Base-by-base conservation (phyloP, 2,329 filamentous ascomycete species). In the Emydomyces testavorans region DNA sequence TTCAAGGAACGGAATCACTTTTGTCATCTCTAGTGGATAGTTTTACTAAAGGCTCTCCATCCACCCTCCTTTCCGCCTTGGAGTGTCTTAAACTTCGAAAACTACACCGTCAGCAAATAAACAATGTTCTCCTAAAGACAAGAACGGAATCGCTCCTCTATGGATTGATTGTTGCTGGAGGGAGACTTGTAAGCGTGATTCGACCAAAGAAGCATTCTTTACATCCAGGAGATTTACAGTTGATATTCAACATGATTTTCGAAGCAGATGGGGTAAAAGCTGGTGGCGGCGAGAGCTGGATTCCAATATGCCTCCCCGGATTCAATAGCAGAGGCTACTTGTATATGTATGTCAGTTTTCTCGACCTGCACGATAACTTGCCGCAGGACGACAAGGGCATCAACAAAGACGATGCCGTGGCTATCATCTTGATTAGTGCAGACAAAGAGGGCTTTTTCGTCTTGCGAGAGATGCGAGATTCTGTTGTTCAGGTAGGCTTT, bases 241-340 rank as follows among this genome's bases (percentile, higher is more conserved):
- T 98, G 38, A 89, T 98, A 52, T 98, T 98, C 74, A 96, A 96
- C 62, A 98, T 98, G 93, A 79, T 98, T 1, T 98, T 98, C 59
- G 89, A 94, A 68, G 92, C 90, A 1, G 86, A 87, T 41, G 84
- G 86, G 36, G 83, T 98, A 62, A 90, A 92, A 62, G 83, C 87
- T 16, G 89, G 85, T 4, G 88, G 79, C n/a, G 92, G 90, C 24
- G 92, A 98, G 65, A 95, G 90, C 58, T 98, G 92, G 92, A 90
- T 96, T 40, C 92, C 92, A 0, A 74, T 98, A 5, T 98, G 92
- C 59, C 75, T 98, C 2, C 93, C 92, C 0, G 90, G 89, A 4
- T 98, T 98, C 70, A 98, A 98, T 69, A 96, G 87, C 64, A 85
- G 82, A 44, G 93, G 92, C 21, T 98, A 94, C 62, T 75, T 98